A percentile compares a stretch with the other conserved stretches of the same genome.
phyloP scores from a whole-genome alignment of 768 basidiomycete genomes.

The Rhodotorula toruloides region DNA sequence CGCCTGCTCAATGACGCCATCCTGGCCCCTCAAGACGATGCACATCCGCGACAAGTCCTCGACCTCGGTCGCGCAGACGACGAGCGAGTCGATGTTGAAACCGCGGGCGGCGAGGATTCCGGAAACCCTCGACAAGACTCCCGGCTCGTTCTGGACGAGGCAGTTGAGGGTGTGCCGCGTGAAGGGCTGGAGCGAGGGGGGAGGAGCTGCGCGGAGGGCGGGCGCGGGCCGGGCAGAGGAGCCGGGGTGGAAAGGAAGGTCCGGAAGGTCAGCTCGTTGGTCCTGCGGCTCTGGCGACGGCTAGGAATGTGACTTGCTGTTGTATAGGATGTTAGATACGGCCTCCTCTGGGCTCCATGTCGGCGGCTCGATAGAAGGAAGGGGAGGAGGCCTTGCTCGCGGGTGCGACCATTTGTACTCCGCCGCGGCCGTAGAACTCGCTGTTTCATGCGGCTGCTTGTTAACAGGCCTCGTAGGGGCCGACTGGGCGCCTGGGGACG shows the following conservation, averaged over 20 bases:
- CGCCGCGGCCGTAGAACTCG: constrained; percentile 66
- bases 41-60: constrained; percentile 96
- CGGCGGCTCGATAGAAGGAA: constrained; percentile 80
- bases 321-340: constrained; percentile 95
- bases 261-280: background rate
- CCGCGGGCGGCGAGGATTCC: constrained; percentile 95
- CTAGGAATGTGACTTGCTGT: constrained; percentile 45
- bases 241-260: constrained; percentile 48
- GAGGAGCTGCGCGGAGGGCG: constrained; percentile 25
- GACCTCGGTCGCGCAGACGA: constrained; percentile 96
- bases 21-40: constrained; percentile 91
- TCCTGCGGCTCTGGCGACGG: background rate
- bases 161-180: constrained; percentile 79
- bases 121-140: constrained; percentile 95
- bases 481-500: no score
- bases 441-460: constrained; percentile 9
- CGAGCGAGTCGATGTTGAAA: constrained; percentile 97
- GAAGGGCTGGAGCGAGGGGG: constrained; percentile 36
- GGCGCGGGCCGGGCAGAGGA: no score
- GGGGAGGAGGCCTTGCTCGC: constrained; percentile 64
- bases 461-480: no score
- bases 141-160: constrained; percentile 97
- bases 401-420: constrained; percentile 78
- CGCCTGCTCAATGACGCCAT: constrained; percentile 95
- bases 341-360: constrained; percentile 86